These are phyloP conservation scores for Verticillium tricorpus DNA, from an alignment of 2,329 filamentous ascomycete species.

Conservation along the genomic window DNA sequence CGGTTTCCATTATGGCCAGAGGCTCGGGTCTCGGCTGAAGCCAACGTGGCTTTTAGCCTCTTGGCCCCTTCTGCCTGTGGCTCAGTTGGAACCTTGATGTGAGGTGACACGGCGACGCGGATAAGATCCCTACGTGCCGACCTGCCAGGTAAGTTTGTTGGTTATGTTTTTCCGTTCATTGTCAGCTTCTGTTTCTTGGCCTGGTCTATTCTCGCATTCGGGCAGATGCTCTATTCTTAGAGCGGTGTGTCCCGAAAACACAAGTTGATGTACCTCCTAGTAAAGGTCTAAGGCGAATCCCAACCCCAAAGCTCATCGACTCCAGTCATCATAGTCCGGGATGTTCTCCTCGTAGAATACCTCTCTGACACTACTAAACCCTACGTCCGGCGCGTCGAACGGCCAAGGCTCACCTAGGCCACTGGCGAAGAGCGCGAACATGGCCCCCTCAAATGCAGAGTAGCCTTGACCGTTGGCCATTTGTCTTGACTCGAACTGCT, in stretches of 20 bases:
- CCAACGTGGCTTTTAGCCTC: slow-evolving; percentile 19
- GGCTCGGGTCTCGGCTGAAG: slow-evolving; percentile 22
- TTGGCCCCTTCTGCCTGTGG: neutral
- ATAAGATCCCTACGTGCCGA: neutral
- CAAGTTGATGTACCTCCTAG: neutral
- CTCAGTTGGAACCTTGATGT: neutral
- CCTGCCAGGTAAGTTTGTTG: neutral
- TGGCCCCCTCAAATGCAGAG: slow-evolving; percentile 16
- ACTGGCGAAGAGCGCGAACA: slow-evolving; percentile 18
- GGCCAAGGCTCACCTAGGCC: slow-evolving; percentile 17
- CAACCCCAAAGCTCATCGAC: neutral
- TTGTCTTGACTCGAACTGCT: slow-evolving; percentile 9
- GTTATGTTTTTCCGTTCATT: neutral
- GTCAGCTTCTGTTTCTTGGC: no score
- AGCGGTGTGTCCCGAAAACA: neutral
- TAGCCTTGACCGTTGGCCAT: slow-evolving; percentile 8
- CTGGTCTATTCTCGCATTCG: no score
- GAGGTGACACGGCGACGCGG: neutral
- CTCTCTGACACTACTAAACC: slow-evolving; percentile 15
- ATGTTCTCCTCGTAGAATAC: slow-evolving; percentile 15
- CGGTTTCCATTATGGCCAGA: slow-evolving; percentile 12
- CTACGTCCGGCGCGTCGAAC: slow-evolving; percentile 14
- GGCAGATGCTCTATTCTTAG: neutral
- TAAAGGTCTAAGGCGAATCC: neutral
- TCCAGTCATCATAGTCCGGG: slow-evolving; percentile 8